Percentiles rank a stretch among this genome's conserved stretches.
Evolutionary conservation across 148 eudicot genomes (phyloP).

Genomic region (Talinum fruticosum): DNA sequence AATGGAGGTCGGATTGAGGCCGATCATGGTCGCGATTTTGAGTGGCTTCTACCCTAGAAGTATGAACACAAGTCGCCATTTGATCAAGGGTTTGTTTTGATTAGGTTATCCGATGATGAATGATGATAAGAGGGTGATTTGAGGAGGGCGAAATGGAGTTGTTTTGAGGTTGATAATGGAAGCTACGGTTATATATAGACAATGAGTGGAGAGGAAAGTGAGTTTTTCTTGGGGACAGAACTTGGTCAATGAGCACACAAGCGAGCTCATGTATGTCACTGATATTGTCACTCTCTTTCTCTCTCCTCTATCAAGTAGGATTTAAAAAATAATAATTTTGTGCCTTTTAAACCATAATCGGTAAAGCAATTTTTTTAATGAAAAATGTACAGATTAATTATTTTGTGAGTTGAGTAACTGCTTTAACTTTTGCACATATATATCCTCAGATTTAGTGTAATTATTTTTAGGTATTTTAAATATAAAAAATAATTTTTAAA

Average conservation of each 20-base stretch:
- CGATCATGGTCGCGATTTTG: conserved; percentile 30
- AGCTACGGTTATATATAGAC: background rate
- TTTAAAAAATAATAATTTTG: too few species aligned
- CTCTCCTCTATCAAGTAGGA: background rate
- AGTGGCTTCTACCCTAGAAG: conserved; percentile 38
- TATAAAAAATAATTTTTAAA: too few species aligned
- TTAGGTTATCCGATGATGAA: background rate
- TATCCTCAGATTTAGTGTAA: too few species aligned
- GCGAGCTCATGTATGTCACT: conserved; percentile 35
- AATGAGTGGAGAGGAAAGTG: background rate
- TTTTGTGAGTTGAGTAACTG: too few species aligned
- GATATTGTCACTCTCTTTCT: conserved; percentile 19
- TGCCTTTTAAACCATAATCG: too few species aligned
- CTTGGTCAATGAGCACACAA: background rate
- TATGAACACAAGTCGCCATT: conserved; percentile 49
- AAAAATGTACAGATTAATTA: too few species aligned
- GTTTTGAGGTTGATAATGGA: background rate
- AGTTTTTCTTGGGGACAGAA: background rate
- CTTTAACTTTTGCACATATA: too few species aligned
- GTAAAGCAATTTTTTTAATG: too few species aligned
- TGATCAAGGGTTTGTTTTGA: background rate
- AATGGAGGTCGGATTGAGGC: conserved; percentile 32
- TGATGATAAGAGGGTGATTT: background rate
- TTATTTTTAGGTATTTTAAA: too few species aligned
- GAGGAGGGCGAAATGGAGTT: background rate